Base-by-base conservation (phyloP, 164 flowering plant species). In the Macadamia integrifolia region DNA sequence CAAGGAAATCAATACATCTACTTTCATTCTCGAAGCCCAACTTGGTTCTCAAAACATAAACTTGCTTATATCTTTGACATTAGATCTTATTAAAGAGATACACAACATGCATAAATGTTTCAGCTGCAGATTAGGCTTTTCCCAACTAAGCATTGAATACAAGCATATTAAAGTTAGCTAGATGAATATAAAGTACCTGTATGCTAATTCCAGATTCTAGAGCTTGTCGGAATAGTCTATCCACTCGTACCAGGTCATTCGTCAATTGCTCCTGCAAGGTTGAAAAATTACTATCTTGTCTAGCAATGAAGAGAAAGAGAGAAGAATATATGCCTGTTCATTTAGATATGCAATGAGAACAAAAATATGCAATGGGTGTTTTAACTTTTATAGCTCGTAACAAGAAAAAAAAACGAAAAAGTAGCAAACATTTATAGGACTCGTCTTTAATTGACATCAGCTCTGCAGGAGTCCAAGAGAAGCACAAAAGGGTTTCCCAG, bases 211-310 rank as follows among this genome's bases (percentile, higher is more conserved):
- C 98, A 77, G 84, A 83, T 61, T 82, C 87, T 29, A 70, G 53
- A 64, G 98, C 92, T 68, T 84, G 82, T 43, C 77, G 81, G 77
- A 93, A 93, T 48, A 91, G 79, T 79, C 65, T 78, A 79, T 93
- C 88, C 35, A 91, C 98, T 73, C 98, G 82, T 10, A 76, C 80
- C 15, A 87, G 68, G 75, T 94, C 98, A 77, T 76, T 72, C n/a
- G 88, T 85, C 77, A 94, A 72, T 69, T 93, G 93, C 12, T 91
- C 97, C 98, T 93, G 83, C 81, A 82, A 31, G 60, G 23, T 23
- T 23, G 23, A 23, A 23, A 23, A 23, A 23, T 23, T 23, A 23
- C 23, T 23, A 23, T 23, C 69, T 44, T 55, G 62, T 55, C 66
- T 66, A 69, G 48, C 23, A 23, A 23, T 23, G 23, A 0, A 23